Conservation (phyloP, 1,284 basidiomycete genomes). For the Leccinum ponderosum region DNA sequence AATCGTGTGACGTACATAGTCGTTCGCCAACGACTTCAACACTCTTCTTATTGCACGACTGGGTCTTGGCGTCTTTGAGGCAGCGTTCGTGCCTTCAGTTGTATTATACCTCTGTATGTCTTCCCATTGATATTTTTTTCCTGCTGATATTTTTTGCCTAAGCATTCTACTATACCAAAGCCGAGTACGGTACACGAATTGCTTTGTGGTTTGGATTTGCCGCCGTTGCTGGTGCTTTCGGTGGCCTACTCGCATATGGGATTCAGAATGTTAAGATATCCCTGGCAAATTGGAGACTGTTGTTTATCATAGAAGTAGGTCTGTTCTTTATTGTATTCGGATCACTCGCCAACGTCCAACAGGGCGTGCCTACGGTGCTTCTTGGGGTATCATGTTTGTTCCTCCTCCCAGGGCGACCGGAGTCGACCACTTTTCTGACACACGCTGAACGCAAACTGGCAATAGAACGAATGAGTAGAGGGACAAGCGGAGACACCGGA, state of each 20-base stretch:
- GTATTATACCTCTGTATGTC: conserved; percentile 71
- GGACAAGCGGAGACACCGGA: conserved; percentile 66
- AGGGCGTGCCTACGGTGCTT: conserved; percentile 68
- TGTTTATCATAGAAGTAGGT: conserved; percentile 76
- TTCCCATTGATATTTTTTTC: not conserved
- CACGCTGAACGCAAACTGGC: conserved; percentile 75
- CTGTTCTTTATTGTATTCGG: not conserved
- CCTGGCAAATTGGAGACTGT: conserved; percentile 61
- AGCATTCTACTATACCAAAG: conserved; percentile 77
- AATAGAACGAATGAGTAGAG: conserved; percentile 72
- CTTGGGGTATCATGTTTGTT: conserved; percentile 67
- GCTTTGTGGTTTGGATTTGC: conserved; percentile 82
- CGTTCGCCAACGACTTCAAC: too few species aligned
- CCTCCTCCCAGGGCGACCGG: conserved; percentile 76
- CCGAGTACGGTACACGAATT: conserved; percentile 70
- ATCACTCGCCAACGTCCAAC: not conserved
- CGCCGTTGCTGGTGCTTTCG: conserved; percentile 76
- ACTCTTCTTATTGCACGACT: too few species aligned
- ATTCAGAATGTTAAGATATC: conserved; percentile 54
- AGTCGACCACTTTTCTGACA: conserved; percentile 69
- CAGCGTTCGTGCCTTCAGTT: conserved; percentile 46
- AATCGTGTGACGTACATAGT: too few species aligned
- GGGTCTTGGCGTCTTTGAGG: too few species aligned
- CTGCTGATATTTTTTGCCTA: conserved; percentile 2
- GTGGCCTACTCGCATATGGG: conserved; percentile 73